Evolutionary conservation across 2,329 filamentous ascomycete species (phyloP), one percentile per base, ranked within the genome.

Genomic region (Geosmithia morbida): DNA sequence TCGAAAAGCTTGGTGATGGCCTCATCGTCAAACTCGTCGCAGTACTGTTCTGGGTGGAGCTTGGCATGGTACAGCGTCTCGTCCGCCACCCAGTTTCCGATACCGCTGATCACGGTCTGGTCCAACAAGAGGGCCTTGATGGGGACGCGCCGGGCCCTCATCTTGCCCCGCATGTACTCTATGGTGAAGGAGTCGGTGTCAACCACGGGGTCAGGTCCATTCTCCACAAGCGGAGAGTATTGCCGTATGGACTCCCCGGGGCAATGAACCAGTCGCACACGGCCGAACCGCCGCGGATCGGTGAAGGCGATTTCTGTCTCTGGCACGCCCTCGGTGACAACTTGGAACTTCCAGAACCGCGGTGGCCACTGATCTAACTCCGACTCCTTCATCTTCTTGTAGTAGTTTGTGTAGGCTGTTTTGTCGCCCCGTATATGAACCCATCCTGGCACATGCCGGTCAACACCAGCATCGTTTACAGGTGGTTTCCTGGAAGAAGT

Each of bases 81-180:
- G 59, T 98, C 92, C 1, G 83, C 88, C 47, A 98, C 90, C 90
- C 90, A 98, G 59, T 97, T 97, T 0, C 92, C 92, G 51, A 98
- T 86, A 7, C 92, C 92, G 57, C 85, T 92, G 51, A 97, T 85
- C 60, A 85, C 85, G 17, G 79, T 74, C 63, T 98, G 92, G 59
- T 97, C 87, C 3, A 97, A 72, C 13, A 98, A 68, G 18, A 96
- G 70, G 0, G 88, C 86, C 61, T 97, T 97, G 53, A 97, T 76
- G 0, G 90, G 89, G 1, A 96, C 85, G 56, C 79, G 86, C 48
- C 90, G 88, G 49, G 74, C 78, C 45, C 66, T 70, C 68, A 96
- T 71, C 61, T 87, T 85, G 48, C 71, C 63, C n/a, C 63, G 66
- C 17, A 98, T 64, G 74, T 86, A 97, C 1, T 79, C 74, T 48